These are phyloP conservation scores for Nicotiana attenuata DNA, from an alignment of 257 asterid species.

Conservation along the genomic window DNA sequence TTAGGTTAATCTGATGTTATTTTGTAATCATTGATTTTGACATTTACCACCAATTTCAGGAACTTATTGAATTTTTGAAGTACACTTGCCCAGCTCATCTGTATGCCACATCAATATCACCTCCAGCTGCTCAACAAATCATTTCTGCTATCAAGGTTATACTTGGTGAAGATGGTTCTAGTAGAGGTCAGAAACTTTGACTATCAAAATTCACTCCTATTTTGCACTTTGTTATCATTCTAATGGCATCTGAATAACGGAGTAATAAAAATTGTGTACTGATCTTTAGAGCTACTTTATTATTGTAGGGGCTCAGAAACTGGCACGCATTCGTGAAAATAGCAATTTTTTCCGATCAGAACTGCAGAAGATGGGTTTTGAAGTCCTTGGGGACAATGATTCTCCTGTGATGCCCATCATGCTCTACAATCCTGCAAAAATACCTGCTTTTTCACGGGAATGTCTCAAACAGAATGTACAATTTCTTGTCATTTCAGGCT, in stretches of 20 bases:
- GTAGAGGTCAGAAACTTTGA: constrained; percentile 57
- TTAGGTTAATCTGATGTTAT: background rate
- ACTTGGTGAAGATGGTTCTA: constrained; percentile 98
- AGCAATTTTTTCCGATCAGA: constrained; percentile 91
- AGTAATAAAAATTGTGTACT: background rate
- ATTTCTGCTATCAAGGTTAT: constrained; percentile 82
- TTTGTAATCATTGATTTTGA: background rate
- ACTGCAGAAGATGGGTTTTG: constrained; percentile 96
- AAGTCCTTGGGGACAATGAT: constrained; percentile 95
- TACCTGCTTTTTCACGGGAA: constrained; percentile 96
- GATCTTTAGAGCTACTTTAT: constrained; percentile 13
- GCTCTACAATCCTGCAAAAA: constrained; percentile 94
- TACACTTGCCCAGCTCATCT: constrained; percentile 91
- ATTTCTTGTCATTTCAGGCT: constrained; percentile 6
- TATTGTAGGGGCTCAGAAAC: constrained; percentile 78
- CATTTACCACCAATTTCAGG: constrained; percentile 37
- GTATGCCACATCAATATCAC: constrained; percentile 93
- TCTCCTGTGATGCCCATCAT: constrained; percentile 98
- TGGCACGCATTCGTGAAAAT: constrained; percentile 83
- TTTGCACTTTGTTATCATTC: background rate
- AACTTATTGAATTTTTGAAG: constrained; percentile 80
- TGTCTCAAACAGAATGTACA: constrained; percentile 81
- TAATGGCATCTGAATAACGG: background rate
- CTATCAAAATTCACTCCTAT: background rate
- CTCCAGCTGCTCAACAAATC: constrained; percentile 95